A percentile compares a stretch with the other conserved stretches of the same genome.
phyloP scores from a whole-genome alignment of 164 flowering plant genomes.

The Magnolia sinica region DNA sequence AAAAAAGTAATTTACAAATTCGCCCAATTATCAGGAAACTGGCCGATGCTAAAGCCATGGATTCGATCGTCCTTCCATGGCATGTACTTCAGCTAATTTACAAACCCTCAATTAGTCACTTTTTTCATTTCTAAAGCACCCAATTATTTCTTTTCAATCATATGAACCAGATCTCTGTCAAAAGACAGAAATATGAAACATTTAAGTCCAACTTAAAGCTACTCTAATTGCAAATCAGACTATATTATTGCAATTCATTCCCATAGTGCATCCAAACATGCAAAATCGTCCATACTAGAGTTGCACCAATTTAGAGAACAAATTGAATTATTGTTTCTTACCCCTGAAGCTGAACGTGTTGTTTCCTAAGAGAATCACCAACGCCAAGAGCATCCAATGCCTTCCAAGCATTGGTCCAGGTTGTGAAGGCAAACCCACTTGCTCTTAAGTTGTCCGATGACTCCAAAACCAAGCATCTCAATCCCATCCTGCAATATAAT shows the following conservation, averaged over 20 bases:
- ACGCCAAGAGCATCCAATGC: constrained; percentile 68
- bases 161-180: no score
- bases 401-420: constrained; percentile 43
- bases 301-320: background rate
- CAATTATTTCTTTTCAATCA: no score
- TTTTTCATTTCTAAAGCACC: no score
- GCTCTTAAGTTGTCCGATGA: background rate
- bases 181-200: background rate
- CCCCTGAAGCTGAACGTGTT: background rate
- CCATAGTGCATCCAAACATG: background rate
- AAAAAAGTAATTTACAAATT: background rate
- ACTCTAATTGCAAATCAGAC: background rate
- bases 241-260: background rate
- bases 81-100: no score
- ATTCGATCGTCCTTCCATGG: no score
- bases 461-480: background rate
- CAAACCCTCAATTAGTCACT: no score
- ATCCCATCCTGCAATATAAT: background rate
- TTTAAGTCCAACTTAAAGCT: background rate
- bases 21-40: no score
- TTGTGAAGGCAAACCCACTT: background rate
- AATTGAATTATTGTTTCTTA: background rate
- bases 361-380: constrained; percentile 39
- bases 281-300: background rate
- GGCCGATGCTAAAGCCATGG: no score